Base-by-base conservation (phyloP, 2,329 filamentous ascomycete species). In the Colletotrichum orbiculare region DNA sequence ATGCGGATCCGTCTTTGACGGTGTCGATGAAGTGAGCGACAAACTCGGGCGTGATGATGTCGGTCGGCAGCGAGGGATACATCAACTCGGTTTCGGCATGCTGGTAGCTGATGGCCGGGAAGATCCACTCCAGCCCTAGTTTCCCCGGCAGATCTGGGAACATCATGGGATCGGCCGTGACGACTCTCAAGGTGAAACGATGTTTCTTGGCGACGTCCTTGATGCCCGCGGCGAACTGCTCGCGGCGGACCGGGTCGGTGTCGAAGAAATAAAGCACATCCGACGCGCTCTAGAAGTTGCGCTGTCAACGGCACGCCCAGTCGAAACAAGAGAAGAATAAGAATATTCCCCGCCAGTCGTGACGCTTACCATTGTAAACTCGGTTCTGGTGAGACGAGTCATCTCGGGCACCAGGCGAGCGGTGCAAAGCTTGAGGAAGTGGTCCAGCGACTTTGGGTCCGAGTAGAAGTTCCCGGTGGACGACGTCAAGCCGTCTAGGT, bases 161-260 rank as follows among this genome's bases (percentile, higher is more conserved):
- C 60, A 83, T 79, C 17, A 69, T 59, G 0, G 75, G 75, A 64
- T 85, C 80, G 2, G 83, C 78, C 2, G 79, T 83, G 4, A 82
- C 78, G 64, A 85, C 83, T 59, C 71, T 73, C 11, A 85, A 73
- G 55, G 82, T 50, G 73, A 67, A 70, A 82, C 83, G 25, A 25
- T 25, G 25, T 67, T 77, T 78, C 64, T 78, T 79, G 2, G 83
- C 62, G 2, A 83, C 69, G 4, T 77, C 76, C 6, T 74, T 72
- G 53, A 85, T 74, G 6, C 73, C 69, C 1, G 69, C 49, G 5
- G 75, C 70, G 69, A 79, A 84, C 1, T 61, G 67, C 3, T 77
- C 72, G 3, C 77, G 76, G 38, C 80, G 75, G 8, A 64, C 37
- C 0, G 73, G 58, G 6, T 66, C 58, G 43, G 64, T 59, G 54